These are phyloP conservation scores for Beta vulgaris DNA, from an alignment of 148 eudicot species.

Conservation along the genomic window DNA sequence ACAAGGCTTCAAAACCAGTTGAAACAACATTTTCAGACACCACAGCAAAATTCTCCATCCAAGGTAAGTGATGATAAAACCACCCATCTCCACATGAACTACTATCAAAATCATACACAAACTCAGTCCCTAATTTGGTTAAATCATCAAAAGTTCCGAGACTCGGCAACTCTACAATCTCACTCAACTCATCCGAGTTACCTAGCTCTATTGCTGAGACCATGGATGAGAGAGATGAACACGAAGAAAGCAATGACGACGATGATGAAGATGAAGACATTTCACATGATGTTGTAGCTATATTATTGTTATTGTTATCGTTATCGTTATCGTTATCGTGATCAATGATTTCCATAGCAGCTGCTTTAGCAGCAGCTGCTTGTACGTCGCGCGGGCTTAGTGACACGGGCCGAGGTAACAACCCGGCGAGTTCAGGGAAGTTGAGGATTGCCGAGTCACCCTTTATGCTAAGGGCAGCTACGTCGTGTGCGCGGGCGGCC, in stretches of 20 bases:
- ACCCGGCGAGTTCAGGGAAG: conserved; percentile 62
- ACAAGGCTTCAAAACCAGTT: conserved; percentile 38
- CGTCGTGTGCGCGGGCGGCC: conserved; percentile 94
- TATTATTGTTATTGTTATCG: neutral
- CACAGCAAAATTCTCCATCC: conserved; percentile 33
- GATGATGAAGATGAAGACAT: conserved; percentile 17
- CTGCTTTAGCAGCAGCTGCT: conserved; percentile 82
- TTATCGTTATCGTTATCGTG: neutral
- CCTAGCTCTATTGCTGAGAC: conserved; percentile 31
- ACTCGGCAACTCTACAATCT: conserved; percentile 74
- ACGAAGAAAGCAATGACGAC: conserved; percentile 16
- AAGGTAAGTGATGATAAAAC: conserved; percentile 40
- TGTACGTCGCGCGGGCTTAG: conserved; percentile 67
- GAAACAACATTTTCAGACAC: conserved; percentile 28
- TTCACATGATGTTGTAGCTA: neutral
- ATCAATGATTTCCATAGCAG: conserved; percentile 61
- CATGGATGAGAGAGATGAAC: conserved; percentile 27
- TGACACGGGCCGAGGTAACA: conserved; percentile 62
- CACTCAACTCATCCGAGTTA: conserved; percentile 52
- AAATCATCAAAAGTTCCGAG: conserved; percentile 44
- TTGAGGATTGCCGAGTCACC: conserved; percentile 74
- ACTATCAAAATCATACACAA: conserved; percentile 30
- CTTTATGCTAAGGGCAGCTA: conserved; percentile 70
- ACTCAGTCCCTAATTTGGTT: conserved; percentile 38
- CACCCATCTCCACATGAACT: conserved; percentile 34